Evolutionary conservation across 371 early-diverging fungal species (phyloP), one percentile per base, ranked within the genome.

Genomic region (Gilbertella persicaria): DNA sequence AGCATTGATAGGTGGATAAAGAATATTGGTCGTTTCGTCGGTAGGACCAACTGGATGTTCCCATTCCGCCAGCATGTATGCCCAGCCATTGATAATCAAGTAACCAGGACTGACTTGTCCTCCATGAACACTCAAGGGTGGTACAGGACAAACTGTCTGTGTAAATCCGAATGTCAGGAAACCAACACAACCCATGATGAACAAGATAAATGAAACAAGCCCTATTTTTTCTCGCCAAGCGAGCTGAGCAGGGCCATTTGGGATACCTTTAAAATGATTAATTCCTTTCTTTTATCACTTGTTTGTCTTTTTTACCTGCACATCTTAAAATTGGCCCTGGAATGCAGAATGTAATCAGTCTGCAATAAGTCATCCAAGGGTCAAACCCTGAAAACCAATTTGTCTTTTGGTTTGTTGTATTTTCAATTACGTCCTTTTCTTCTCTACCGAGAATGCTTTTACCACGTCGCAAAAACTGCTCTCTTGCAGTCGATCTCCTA

Each of bases 141-240:
- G 62, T 4, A 55, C 54, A 13, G 82, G 77, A 64, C 85, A 85
- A 5, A 80, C 69, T 1, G 78, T 40, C 39, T 78, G 66, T 3
- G 83, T 69, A 21, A 90, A 83, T 5, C 88, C 81, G 66, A 86
- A 76, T 1, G 82, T 78, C 9, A 86, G 53, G 39, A 83, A 83
- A 7, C 84, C 83, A 14, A 87, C 71, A 29, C 71, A 58, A 10
- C 62, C 50, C 53, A 82, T 80, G 36, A 83, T 70, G 8, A 55
- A 33, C 7, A 74, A 35, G 30, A 91, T 82, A 53, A 91, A 76
- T 21, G 87, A 67, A 45, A 88, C 83, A 0, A 95, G 64, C 0
- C 92, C 88, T 2, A 89, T 78, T 58, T 93, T 95, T 66, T 94
- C 93, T 26, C 93, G 71, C 93, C 94, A 94, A 23, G 77, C 96